These are phyloP conservation scores for Microsporum canis DNA, from an alignment of 2,329 filamentous ascomycete genomes.

Conservation along the genomic window DNA sequence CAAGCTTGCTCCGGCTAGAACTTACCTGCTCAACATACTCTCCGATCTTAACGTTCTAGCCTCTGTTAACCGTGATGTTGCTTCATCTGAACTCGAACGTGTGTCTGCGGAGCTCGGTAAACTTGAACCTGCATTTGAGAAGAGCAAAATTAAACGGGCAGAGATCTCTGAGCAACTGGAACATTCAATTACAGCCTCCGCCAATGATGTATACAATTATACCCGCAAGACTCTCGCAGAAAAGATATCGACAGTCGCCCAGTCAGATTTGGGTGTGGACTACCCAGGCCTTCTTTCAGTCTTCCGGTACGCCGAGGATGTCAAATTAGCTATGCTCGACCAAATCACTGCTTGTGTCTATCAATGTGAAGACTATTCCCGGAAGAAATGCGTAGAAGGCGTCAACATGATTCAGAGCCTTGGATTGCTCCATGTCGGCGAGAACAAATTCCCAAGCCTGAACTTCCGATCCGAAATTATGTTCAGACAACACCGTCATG, in stretches of 20 bases:
- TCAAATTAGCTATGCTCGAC: slow-evolving; percentile 84
- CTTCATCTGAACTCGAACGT: slow-evolving; percentile 70
- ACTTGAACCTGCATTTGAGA: slow-evolving; percentile 74
- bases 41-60: slow-evolving; percentile 77
- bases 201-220: slow-evolving; percentile 72
- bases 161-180: slow-evolving; percentile 76
- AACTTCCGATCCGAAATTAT: slow-evolving; percentile 86
- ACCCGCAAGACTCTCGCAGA: slow-evolving; percentile 62
- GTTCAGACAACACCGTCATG: slow-evolving; percentile 77
- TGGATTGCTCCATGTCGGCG: slow-evolving; percentile 73
- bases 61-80: slow-evolving; percentile 75
- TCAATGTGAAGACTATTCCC: slow-evolving; percentile 75
- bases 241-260: slow-evolving; percentile 67
- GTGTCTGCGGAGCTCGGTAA: slow-evolving; percentile 69
- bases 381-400: slow-evolving; percentile 61
- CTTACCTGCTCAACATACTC: slow-evolving; percentile 86
- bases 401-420: slow-evolving; percentile 82
- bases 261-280: slow-evolving; percentile 64
- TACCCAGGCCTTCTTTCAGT: slow-evolving; percentile 78
- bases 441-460: slow-evolving; percentile 69
- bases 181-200: slow-evolving; percentile 69
- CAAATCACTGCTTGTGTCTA: slow-evolving; percentile 70
- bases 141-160: slow-evolving; percentile 65
- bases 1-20: slow-evolving; percentile 89
- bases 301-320: slow-evolving; percentile 85